Evolutionary conservation across 169 alveolate genomes (phyloP), one percentile per base, ranked within the genome.

Genomic region (Cryptosporidium meleagridis): DNA sequence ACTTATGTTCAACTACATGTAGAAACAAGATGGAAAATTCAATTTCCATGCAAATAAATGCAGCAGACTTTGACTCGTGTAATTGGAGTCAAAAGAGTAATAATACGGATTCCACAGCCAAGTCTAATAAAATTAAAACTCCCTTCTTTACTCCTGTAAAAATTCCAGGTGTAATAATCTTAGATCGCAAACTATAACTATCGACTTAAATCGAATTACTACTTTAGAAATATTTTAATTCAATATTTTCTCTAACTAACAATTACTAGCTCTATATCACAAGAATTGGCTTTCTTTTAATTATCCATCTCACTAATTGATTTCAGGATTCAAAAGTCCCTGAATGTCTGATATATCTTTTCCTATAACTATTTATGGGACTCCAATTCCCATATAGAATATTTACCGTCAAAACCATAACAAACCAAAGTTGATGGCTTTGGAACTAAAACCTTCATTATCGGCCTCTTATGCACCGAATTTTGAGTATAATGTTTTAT

Each of bases 91-190:
- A 53, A 9, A 59, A 73, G 9, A 53, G 70, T 37, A 52, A 59
- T 26, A 37, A 59, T 39, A 37, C 75, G 3, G 80, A 80, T 35
- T 61, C 55, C 51, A 61, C 62, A 7, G 45, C 23, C 16, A 80
- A 48, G 29, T 41, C 48, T 21, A 62, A 37, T 31, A 80, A 65
- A 18, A 80, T 45, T 16, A 80, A 18, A 51, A 80, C 89, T 37
- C 87, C 87, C 1, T 80, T 80, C 29, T 80, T 80, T 80, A 80
- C 75, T 10, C 89, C 89, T 1, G 89, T 80, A n/a, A 80, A 80
- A 29, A 80, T 62, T 31, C 89, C 89, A 23, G 80, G 62, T 48
- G 89, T 80, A n/a, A 80, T 80, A 18, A 80, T 80, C 37, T 26
- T 80, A 53, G 89, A 80, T 44, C 55, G 89, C 7, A 80, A 80